Conservation (phyloP, 1,284 basidiomycete genomes). For the Singerocomus inundabilis region DNA sequence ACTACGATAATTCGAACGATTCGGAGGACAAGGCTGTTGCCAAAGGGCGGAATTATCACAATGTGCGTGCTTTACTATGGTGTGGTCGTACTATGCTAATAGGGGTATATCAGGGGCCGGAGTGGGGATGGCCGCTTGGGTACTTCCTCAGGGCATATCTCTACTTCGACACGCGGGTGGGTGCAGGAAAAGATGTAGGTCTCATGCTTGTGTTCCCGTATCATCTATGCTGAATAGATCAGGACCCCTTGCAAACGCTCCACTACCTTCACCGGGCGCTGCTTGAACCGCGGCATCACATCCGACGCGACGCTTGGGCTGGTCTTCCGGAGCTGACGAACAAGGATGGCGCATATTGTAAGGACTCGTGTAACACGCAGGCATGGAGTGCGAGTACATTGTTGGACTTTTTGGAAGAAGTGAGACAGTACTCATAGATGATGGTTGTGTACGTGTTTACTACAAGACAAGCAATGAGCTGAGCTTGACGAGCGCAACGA, state of each 20-base stretch:
- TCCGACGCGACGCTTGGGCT: constrained; percentile 82
- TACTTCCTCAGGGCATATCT: constrained; percentile 95
- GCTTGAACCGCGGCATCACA: constrained; percentile 67
- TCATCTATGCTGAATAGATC: not conserved
- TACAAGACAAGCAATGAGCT: not conserved
- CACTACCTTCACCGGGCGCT: constrained; percentile 78
- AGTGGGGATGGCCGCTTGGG: constrained; percentile 94
- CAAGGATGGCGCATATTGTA: constrained; percentile 75
- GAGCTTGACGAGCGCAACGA: not conserved
- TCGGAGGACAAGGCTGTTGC: constrained; percentile 77
- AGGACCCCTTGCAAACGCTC: constrained; percentile 72
- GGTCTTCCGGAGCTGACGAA: constrained; percentile 93
- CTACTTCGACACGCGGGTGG: constrained; percentile 70
- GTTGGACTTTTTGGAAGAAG: constrained; percentile 81
- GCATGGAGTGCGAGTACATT: constrained; percentile 91
- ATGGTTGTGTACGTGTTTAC: constrained; percentile 4
- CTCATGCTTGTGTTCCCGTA: not conserved
- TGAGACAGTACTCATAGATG: constrained; percentile 40
- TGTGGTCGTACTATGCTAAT: constrained; percentile 9
- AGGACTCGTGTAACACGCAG: constrained; percentile 88
- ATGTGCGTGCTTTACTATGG: constrained; percentile 44
- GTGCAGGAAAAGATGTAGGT: constrained; percentile 65
- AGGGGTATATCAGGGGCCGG: constrained; percentile 57
- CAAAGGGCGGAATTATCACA: constrained; percentile 89
- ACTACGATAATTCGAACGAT: constrained; percentile 93